Evolutionary conservation across 306 rosid genomes (phyloP).

Genomic region (Ormosia semicastrata): DNA sequence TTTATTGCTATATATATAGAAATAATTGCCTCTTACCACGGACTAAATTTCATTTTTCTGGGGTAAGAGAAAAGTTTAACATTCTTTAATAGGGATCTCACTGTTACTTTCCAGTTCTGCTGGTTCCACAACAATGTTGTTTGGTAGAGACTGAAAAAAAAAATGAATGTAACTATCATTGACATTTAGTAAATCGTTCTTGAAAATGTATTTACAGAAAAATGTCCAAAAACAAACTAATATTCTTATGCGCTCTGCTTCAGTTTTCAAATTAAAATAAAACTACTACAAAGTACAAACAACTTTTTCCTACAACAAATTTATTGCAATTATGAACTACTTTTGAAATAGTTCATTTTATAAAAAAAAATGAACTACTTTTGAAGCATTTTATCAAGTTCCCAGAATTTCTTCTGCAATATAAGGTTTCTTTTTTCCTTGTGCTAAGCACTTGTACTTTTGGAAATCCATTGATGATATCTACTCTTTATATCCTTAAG

Average conservation of each 20-base stretch:
- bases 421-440: not conserved
- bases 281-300: not conserved
- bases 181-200: conserved; percentile 4
- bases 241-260: not conserved
- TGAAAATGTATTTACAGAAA: not conserved
- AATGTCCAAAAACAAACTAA: not conserved
- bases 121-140: not conserved
- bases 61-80: conserved; percentile 7
- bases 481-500: conserved; percentile 19
- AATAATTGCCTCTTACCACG: conserved; percentile 4
- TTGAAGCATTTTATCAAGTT: not conserved
- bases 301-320: not conserved
- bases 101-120: conserved; percentile 17
- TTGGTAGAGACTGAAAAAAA: not conserved
- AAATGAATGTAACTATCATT: not conserved
- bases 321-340: not conserved
- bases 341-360: not conserved
- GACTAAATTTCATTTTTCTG: not conserved
- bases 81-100: not conserved
- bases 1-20: conserved; percentile 18
- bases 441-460: not conserved
- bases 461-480: not conserved
- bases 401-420: not conserved
- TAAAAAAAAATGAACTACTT: not conserved
- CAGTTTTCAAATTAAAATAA: conserved; percentile 10